Evolutionary conservation across 768 basidiomycete genomes (phyloP), one percentile per base, ranked within the genome.

Genomic region (Naganishia kalamii): DNA sequence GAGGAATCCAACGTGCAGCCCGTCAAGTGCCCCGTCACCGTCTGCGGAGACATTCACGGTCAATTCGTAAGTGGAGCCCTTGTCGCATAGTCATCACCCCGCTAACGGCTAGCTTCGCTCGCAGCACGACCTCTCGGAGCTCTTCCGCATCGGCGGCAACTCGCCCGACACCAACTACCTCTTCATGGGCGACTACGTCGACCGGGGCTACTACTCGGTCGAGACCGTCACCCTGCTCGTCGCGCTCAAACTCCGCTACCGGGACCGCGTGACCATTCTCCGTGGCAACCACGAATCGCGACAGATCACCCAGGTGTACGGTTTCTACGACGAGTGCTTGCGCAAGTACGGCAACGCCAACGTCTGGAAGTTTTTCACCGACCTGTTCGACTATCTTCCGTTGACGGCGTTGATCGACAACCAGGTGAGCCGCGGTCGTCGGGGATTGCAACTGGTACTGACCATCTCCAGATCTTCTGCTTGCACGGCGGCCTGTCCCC

Each of bases 161-260:
- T 94, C 91, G 21, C 92, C 92, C 50, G 92, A 96, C 81, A 96
- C 92, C 70, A 97, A 97, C 81, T 97, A 97, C 79, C 87, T 97
- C 72, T 97, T 97, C 83, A 97, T 97, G 92, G 96, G 96, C 33
- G 96, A 99, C 83, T 99, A 97, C 77, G 96, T 98, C 73, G 96
- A 97, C 82, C 87, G 93, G 74, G 94, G 94, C 21, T 99, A 97
- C 83, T 98, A 97, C 81, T 97, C 92, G 12, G 96, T 99, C 64
- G 96, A 99, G 81, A 99, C 96, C 0, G 93, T 99, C 72, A 97
- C 93, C 19, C 84, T 98, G 8, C 89, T 99, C 57, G 93, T 99
- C 67, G 91, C 96, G n/a, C 84, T 98, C 78, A 99, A 99, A 82
- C 82, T 99, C 70, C 88, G 94, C 73, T 99, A 99, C 82, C 90